Percentiles rank a stretch among this genome's conserved stretches.
These are phyloP conservation scores for Chytriomyces confervae DNA, from an alignment of 192 early-diverging fungal genomes.

Conservation along the genomic window DNA sequence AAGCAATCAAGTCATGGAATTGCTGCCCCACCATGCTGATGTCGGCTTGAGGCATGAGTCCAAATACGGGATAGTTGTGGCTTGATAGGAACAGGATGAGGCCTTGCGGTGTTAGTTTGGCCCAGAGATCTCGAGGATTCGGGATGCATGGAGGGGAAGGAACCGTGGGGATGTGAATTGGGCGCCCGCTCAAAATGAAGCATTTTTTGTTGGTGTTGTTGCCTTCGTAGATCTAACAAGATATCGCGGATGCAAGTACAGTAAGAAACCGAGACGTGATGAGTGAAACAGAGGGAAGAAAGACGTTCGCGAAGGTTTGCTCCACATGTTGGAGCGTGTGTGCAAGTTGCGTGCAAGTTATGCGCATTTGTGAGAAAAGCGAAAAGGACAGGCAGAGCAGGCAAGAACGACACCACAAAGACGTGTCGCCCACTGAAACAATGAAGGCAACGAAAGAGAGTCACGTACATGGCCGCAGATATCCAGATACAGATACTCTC, in stretches of 20 bases:
- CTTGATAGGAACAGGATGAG: constrained; percentile 49
- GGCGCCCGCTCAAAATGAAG: constrained; percentile 68
- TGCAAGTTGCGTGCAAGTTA: background rate
- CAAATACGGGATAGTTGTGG: constrained; percentile 30
- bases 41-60: constrained; percentile 25
- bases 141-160: constrained; percentile 8
- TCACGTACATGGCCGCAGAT: constrained; percentile 59
- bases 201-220: constrained; percentile 63
- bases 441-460: too few relatives aligned
- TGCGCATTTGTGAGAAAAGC: background rate
- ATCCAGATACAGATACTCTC: constrained; percentile 72
- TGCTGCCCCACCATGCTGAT: constrained; percentile 1
- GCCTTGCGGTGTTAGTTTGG: constrained; percentile 64
- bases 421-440: constrained; percentile 2
- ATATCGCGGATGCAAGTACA: background rate
- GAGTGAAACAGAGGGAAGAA: too few relatives aligned
- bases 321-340: background rate
- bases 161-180: constrained; percentile 16
- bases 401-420: background rate
- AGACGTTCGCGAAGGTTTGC: too few relatives aligned
- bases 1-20: constrained; percentile 16
- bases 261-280: too few relatives aligned
- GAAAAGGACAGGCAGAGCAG: background rate
- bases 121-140: constrained; percentile 61
- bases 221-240: constrained; percentile 60